These are phyloP conservation scores for Penicillium concentricum DNA, from an alignment of 2,329 filamentous ascomycete genomes.

Conservation along the genomic window DNA sequence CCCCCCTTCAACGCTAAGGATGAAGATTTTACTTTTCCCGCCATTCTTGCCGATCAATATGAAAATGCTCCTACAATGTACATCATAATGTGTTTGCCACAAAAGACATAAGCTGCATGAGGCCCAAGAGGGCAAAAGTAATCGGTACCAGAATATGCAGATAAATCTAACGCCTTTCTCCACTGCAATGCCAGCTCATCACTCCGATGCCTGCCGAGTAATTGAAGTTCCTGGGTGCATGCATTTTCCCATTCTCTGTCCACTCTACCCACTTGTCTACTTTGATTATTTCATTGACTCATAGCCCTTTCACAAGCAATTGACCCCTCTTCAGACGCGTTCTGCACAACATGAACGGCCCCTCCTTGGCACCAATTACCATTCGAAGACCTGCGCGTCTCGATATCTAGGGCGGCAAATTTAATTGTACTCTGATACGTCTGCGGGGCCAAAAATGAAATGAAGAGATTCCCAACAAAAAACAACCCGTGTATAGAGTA, in stretches of 20 bases:
- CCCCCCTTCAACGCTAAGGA: not conserved
- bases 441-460: slow-evolving; percentile 14
- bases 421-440: slow-evolving; percentile 11
- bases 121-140: slow-evolving; percentile 21
- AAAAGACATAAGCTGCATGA: slow-evolving; percentile 14
- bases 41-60: slow-evolving; percentile 2
- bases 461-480: not conserved
- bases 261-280: slow-evolving; percentile 2
- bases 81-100: slow-evolving; percentile 7
- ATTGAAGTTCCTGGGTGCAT: slow-evolving; percentile 1
- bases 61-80: not conserved
- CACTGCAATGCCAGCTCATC: slow-evolving; percentile 68
- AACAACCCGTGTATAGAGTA: not conserved
- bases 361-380: slow-evolving; percentile 25
- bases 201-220: slow-evolving; percentile 52
- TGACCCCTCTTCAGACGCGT: slow-evolving; percentile 16
- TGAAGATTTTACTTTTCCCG: not conserved
- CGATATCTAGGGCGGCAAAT: slow-evolving; percentile 16
- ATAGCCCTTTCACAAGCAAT: not conserved
- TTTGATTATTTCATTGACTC: slow-evolving; percentile 2
- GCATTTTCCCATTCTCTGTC: slow-evolving; percentile 7
- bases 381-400: slow-evolving; percentile 26
- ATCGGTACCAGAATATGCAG: slow-evolving; percentile 7
- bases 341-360: slow-evolving; percentile 31
- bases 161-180: slow-evolving; percentile 34